Evolutionary conservation across 2,329 filamentous ascomycete genomes (phyloP), one percentile per base, ranked within the genome.

Genomic region (Pleurostoma richardsiae): DNA sequence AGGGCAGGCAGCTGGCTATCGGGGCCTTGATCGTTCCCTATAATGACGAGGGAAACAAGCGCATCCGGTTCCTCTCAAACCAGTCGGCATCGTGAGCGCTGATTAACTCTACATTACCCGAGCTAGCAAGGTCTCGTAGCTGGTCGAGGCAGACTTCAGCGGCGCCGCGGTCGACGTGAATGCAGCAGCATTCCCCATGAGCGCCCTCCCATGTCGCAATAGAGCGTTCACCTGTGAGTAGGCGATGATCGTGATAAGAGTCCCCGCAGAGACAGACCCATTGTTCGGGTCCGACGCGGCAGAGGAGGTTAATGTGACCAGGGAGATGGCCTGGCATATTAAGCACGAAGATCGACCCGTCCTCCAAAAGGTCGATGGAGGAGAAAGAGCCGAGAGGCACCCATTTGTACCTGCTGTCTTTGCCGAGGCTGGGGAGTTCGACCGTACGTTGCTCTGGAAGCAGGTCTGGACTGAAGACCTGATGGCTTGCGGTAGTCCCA

Each of bases 261-360:
- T 81, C 77, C 1, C 75, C 77, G 6, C 68, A 72, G 0, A 81
- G 66, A 53, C 72, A 74, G 1, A 77, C 61, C 63, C 72, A 77
- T 38, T 64, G 66, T 40, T 53, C 46, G 4, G 62, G 57, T 0
- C 55, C 64, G 0, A 64, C 64, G 0, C 71, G 64, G 6, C 64
- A 70, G 0, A 79, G 63, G 1, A 78, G 50, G 49, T 77, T 79
- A 1, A 79, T 56, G 49, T 79, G 76, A 0, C 76, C 76, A 4
- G 67, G 66, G 0, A 79, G 50, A 54, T 79, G 76, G 0, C 76
- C 76, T 0, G 76, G 76, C 0, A 68, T 66, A 52, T 77, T 70
- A 30, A 79, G 59, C 0, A 77, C 59, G 50, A 67, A 74, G 4
- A 78, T 46, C 8, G 61, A 67, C 1, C 68, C 69, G 48, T 80